These are phyloP conservation scores for Mucor indicus DNA, from an alignment of 371 early-diverging fungal genomes.

Conservation along the genomic window DNA sequence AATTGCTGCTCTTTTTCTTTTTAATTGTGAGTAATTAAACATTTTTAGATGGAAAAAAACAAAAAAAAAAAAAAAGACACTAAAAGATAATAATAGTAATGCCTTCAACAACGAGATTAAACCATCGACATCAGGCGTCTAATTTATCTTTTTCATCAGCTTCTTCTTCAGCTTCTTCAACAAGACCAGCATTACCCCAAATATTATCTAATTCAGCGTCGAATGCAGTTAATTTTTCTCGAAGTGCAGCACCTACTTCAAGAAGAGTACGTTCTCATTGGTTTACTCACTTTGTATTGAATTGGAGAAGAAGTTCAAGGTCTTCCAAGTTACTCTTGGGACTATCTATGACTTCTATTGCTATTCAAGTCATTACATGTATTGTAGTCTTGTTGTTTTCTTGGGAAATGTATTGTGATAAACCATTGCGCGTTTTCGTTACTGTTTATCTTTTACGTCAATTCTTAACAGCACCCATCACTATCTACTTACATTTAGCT, in stretches of 20 bases:
- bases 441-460: conserved; percentile 43
- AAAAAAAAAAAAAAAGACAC: conserved; percentile 5
- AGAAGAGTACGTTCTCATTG: conserved; percentile 47
- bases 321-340: conserved; percentile 36
- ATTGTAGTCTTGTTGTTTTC: conserved; percentile 38
- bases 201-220: conserved; percentile 43
- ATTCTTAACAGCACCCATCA: conserved; percentile 36
- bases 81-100: too few relatives aligned
- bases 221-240: conserved; percentile 42
- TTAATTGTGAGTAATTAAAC: too few relatives aligned
- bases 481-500: conserved; percentile 39
- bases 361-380: conserved; percentile 33
- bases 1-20: too few relatives aligned
- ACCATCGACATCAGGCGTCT: conserved; percentile 46
- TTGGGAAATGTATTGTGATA: conserved; percentile 49
- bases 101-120: conserved; percentile 30
- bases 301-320: conserved; percentile 47
- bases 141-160: conserved; percentile 38
- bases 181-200: conserved; percentile 45
- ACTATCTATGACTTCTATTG: conserved; percentile 33
- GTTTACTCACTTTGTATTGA: conserved; percentile 45
- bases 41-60: too few relatives aligned
- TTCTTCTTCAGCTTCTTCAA: conserved; percentile 38
- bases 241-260: conserved; percentile 44
- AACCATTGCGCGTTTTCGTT: conserved; percentile 42